Conservation (phyloP, 768 basidiomycete genomes). For the Rhodosporidiobolus sp. region DNA sequence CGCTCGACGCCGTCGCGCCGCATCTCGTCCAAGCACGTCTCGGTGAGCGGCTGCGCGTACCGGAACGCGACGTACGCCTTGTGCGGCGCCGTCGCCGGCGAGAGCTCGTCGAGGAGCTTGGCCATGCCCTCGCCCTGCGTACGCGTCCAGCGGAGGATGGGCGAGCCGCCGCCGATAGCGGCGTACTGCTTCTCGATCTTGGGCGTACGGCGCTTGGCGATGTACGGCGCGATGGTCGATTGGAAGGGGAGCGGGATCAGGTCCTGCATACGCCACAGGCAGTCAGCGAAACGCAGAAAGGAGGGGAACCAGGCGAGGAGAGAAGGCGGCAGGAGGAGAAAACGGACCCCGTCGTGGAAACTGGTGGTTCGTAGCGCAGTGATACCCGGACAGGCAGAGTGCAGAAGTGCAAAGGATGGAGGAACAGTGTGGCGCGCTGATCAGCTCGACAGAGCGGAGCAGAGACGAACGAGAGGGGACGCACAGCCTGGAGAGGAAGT, state of each 20-base stretch:
- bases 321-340: too few relatives aligned
- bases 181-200: constrained; percentile 90
- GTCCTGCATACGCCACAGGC: constrained; percentile 21
- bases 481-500: constrained; percentile 85
- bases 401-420: too few relatives aligned
- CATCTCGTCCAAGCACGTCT: constrained; percentile 76
- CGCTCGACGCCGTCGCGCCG: constrained; percentile 83
- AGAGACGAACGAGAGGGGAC: too few relatives aligned
- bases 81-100: constrained; percentile 87
- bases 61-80: constrained; percentile 95
- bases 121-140: constrained; percentile 88
- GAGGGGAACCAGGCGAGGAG: background rate
- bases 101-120: constrained; percentile 84
- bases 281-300: background rate
- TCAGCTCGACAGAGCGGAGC: too few relatives aligned
- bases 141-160: constrained; percentile 85
- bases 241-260: constrained; percentile 95
- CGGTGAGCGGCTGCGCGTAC: constrained; percentile 80
- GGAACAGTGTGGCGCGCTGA: too few relatives aligned
- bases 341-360: constrained; percentile 74
- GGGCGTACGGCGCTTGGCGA: constrained; percentile 84
- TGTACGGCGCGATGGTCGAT: constrained; percentile 75
- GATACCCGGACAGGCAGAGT: too few relatives aligned
- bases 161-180: constrained; percentile 93
- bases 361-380: too few relatives aligned